These are phyloP conservation scores for Talaromyces proteolyticus DNA, from an alignment of 495 filamentous ascomycete species.

Conservation along the genomic window DNA sequence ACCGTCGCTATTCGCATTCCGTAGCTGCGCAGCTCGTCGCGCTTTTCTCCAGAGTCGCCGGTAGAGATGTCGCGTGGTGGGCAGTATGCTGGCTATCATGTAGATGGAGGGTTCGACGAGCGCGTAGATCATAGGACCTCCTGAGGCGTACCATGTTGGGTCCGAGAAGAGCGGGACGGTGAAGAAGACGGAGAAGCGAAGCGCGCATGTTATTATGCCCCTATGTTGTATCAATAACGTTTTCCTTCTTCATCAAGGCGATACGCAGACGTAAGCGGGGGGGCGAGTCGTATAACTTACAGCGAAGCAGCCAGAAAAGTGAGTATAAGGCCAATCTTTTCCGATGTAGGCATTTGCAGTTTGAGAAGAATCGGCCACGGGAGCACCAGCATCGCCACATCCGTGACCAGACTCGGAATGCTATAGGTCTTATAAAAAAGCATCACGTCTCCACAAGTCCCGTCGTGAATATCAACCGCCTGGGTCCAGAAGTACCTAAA, in stretches of 20 bases:
- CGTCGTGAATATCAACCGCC: conserved; percentile 17
- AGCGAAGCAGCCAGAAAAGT: neutral
- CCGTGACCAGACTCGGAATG: conserved; percentile 38
- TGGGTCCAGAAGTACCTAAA: conserved; percentile 39
- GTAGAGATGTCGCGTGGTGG: neutral
- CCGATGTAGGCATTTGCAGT: conserved; percentile 34
- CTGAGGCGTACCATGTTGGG: neutral
- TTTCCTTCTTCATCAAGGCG: neutral
- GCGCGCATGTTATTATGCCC: neutral
- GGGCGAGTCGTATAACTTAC: neutral
- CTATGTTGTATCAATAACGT: neutral
- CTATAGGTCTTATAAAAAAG: conserved; percentile 36
- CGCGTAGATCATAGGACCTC: neutral
- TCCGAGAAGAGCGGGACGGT: neutral
- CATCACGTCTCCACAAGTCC: conserved; percentile 37
- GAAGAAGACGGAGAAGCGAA: neutral
- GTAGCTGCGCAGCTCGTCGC: neutral
- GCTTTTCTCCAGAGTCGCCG: neutral
- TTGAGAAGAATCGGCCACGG: conserved; percentile 39
- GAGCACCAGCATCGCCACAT: conserved; percentile 36
- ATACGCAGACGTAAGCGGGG: too few species aligned
- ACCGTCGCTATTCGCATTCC: neutral
- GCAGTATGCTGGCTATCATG: neutral
- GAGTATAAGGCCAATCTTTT: conserved; percentile 25
- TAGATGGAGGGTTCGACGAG: neutral